Percentiles rank a stretch among this genome's conserved stretches.
phyloP scores from a whole-genome alignment of 371 early-diverging fungal species.

The Circinella minor region DNA sequence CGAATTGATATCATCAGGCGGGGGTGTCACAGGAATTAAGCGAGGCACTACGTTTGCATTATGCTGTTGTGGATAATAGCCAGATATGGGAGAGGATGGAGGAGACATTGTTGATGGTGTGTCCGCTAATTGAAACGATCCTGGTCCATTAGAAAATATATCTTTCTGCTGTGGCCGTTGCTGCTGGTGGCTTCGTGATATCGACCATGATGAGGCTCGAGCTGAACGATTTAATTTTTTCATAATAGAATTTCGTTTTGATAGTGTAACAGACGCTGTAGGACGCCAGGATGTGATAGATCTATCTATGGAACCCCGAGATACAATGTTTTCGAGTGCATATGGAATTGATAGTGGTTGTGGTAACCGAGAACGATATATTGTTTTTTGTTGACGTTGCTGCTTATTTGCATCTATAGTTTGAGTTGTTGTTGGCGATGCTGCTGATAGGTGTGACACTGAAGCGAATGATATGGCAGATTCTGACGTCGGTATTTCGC shows the following conservation, averaged over 20 bases:
- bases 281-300: neutral
- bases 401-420: neutral
- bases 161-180: neutral
- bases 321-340: neutral
- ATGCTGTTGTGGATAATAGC: neutral
- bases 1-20: neutral
- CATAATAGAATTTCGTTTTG: neutral
- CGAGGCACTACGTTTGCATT: neutral
- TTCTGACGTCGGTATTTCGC: neutral
- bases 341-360: slow-evolving; percentile 2
- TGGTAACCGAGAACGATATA: neutral
- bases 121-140: neutral
- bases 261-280: neutral
- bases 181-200: neutral
- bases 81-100: neutral
- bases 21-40: neutral
- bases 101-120: neutral
- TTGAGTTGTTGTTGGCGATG: neutral
- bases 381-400: neutral
- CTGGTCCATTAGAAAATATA: neutral
- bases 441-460: neutral
- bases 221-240: neutral
- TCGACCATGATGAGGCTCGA: neutral
- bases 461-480: neutral
- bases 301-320: neutral